Percentiles rank a stretch among this genome's conserved stretches.
phyloP scores from a whole-genome alignment of 169 alveolate species.

The Cryptosporidium baileyi region DNA sequence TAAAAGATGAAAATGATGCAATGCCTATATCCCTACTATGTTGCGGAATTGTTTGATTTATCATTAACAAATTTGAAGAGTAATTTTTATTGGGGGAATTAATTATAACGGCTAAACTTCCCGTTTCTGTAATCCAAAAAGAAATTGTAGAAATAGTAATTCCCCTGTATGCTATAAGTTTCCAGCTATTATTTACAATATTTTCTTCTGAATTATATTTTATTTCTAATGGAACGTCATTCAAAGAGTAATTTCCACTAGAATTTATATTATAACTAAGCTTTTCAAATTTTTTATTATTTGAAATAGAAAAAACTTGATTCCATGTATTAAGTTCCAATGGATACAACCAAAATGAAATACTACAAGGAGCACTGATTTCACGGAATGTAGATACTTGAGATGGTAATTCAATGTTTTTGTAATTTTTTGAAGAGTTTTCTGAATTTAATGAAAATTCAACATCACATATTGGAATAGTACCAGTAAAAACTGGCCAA shows the following conservation, averaged over 20 bases:
- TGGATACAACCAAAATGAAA: conserved; percentile 72
- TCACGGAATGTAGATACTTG: conserved; percentile 66
- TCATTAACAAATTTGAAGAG: neutral
- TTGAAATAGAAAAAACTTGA: conserved; percentile 1
- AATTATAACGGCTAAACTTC: conserved; percentile 23
- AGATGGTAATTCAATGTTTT: neutral
- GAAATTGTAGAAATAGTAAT: conserved; percentile 35
- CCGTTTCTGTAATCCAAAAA: conserved; percentile 41
- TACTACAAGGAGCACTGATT: conserved; percentile 72
- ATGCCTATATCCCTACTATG: neutral
- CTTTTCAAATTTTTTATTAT: conserved; percentile 3
- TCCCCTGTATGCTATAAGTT: conserved; percentile 37
- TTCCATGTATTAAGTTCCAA: neutral
- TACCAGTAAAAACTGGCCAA: conserved; percentile 76
- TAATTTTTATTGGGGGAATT: conserved; percentile 33
- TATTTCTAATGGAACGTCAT: neutral
- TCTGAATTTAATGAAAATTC: no score
- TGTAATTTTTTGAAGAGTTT: neutral
- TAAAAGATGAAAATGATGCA: neutral
- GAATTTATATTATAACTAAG: neutral
- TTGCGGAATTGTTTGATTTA: neutral
- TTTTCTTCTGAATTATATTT: neutral
- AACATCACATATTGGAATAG: conserved; percentile 67
- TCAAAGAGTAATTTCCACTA: neutral
- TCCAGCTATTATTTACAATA: conserved; percentile 1